Evolutionary conservation across 495 filamentous ascomycete genomes (phyloP), one percentile per base, ranked within the genome.

Genomic region (Cercophora newfieldiana): DNA sequence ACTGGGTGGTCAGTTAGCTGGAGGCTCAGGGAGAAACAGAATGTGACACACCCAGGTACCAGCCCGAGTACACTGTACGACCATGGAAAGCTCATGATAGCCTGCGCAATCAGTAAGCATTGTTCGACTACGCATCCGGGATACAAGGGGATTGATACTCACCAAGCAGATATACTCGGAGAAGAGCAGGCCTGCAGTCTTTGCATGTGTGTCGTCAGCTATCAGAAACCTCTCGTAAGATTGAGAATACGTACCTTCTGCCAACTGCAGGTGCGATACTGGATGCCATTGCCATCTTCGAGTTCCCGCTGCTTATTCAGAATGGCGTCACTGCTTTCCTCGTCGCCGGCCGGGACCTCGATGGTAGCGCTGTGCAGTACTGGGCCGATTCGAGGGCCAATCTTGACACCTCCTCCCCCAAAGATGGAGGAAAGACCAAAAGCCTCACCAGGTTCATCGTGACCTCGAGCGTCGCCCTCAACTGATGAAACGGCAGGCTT

Each of bases 31-130:
- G n/a, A n/a, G n/a, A n/a, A 47, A 48, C 48, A 61, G 50, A 47
- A 30, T 30, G 66, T 64, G 55, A 72, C 77, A 66, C 71, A 81
- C 79, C 92, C 92, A 0, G 92, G 92, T n/a, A 95, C 91, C 26
- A 96, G 83, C 10, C 92, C 92, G 22, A 96, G 84, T 37, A 93
- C 80, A 7, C 91, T 91, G 78, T 96, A 96, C 0, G 91, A 94
- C 82, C 89, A 95, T 1, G 92, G 92, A 72, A 96, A 96, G 22
- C 90, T 94, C 92, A 96, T 96, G 71, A 96, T 96, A 44, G 92
- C 92, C 78, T 79, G 19, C 12, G 12, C 4, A 44, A 2, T 44
- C 37, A 14, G 37, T 44, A 7, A 22, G 25, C 16, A 60, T 7
- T 25, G 21, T 64, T 26, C 61, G n/a, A n/a, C n/a, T n/a, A 33